Evolutionary conservation across 2,329 filamentous ascomycete species (phyloP), one percentile per base, ranked within the genome.

Genomic region (Exophiala bonariae): DNA sequence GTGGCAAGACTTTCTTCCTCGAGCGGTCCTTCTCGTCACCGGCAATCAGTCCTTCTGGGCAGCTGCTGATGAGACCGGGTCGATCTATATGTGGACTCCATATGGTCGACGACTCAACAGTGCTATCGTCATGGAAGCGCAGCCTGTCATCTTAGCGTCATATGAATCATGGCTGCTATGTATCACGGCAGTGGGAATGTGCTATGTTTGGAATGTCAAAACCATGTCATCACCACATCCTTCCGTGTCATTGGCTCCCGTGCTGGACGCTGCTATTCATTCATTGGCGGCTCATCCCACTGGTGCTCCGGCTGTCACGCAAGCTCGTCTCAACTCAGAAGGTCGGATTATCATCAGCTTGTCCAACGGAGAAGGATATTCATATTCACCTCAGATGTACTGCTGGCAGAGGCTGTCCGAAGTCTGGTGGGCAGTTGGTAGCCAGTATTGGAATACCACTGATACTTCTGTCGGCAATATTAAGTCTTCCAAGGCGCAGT

Each of bases 361-460:
- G 49, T 93, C 86, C 18, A 97, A 96, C 59, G 93, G 93, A 16
- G 92, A 99, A 60, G 93, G 93, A 2, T 99, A 90, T 68, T 85
- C 85, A 43, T 99, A 99, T 68, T 88, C 88, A 2, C 81, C 86
- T 1, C 78, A 79, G 14, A 87, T 99, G 85, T 92, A 83, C 66
- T 81, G 84, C 6, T 99, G 93, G 93, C 92, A 97, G 67, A 83
- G 91, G 8, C 76, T 99, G n/a, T 95, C 90, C 2, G 95, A 99
- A 65, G 81, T 89, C 2, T 99, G 93, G 93, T 99, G 93, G 90
- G 92, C 92, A 0, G 90, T 97, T 0, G 91, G 91, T 14, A 95
- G 89, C 59, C 93, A 99, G 65, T 99, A 99, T 66, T 99, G 93
- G 95, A 97, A 99, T 67, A 95, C 90, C 1, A 95, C 90, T 43